Evolutionary conservation across 208 protist species (phyloP).

Genomic region (Leishmania martiniquensis): DNA sequence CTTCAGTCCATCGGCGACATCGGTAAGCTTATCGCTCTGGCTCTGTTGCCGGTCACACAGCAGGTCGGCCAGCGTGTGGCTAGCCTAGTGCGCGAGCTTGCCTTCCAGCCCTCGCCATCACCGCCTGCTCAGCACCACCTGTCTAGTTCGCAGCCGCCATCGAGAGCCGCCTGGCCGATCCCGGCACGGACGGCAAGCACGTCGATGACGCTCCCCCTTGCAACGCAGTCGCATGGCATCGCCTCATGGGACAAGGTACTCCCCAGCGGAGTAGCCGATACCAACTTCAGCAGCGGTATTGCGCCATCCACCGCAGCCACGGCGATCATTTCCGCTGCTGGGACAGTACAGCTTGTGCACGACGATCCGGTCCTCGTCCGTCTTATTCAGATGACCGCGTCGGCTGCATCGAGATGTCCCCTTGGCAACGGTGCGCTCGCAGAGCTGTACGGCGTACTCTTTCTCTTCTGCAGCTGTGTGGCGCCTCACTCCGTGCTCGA

Average conservation of each 20-base stretch:
- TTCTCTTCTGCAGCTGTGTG: conserved; percentile 57
- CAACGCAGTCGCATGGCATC: neutral
- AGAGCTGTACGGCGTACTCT: conserved; percentile 58
- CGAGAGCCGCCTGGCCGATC: neutral
- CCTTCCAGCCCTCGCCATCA: conserved; percentile 9
- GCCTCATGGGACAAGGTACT: neutral
- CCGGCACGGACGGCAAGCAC: neutral
- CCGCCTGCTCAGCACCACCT: neutral
- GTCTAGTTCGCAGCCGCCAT: neutral
- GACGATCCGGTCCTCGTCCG: conserved; percentile 70
- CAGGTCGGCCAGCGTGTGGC: conserved; percentile 48
- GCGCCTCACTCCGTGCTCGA: conserved; percentile 58
- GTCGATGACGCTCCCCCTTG: neutral
- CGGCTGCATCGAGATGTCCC: conserved; percentile 56
- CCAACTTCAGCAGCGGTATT: neutral
- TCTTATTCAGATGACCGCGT: conserved; percentile 59
- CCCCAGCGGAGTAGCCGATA: neutral
- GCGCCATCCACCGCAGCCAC: neutral
- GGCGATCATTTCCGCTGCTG: neutral
- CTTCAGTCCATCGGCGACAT: conserved; percentile 71
- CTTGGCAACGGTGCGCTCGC: conserved; percentile 39
- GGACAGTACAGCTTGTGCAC: conserved; percentile 16
- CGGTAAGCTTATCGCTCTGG: conserved; percentile 68
- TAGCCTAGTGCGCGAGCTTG: conserved; percentile 50
- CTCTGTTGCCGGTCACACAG: conserved; percentile 54